A percentile compares a stretch with the other conserved stretches of the same genome.
phyloP scores from a whole-genome alignment of 352 stramenopile species.

The Hyaloperonospora brassicae region DNA sequence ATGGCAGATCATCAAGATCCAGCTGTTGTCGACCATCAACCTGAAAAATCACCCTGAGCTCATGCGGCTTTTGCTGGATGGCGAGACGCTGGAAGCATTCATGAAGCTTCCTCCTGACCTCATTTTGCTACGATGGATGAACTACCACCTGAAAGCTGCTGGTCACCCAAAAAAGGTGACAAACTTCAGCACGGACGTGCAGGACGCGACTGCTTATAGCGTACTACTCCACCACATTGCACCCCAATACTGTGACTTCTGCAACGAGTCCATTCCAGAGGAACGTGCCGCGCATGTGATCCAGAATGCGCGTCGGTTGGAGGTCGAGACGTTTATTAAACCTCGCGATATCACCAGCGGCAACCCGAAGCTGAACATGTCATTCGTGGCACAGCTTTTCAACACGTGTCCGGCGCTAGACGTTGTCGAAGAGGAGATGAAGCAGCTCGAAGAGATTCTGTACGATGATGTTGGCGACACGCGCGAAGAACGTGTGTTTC shows the following conservation, averaged over 20 bases:
- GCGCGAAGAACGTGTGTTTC: slow-evolving; percentile 84
- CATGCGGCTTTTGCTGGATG: slow-evolving; percentile 74
- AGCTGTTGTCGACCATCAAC: slow-evolving; percentile 88
- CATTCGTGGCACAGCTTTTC: slow-evolving; percentile 86
- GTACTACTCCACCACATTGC: slow-evolving; percentile 86
- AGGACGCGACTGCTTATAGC: slow-evolving; percentile 82
- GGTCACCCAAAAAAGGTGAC: slow-evolving; percentile 64
- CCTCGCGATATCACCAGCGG: slow-evolving; percentile 87
- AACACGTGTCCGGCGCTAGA: slow-evolving; percentile 86
- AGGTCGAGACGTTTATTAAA: slow-evolving; percentile 89
- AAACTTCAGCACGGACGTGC: slow-evolving; percentile 75
- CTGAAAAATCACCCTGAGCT: slow-evolving; percentile 90
- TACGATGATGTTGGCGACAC: slow-evolving; percentile 84
- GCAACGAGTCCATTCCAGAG: slow-evolving; percentile 39
- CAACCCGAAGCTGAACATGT: slow-evolving; percentile 90
- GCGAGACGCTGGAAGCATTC: slow-evolving; percentile 84
- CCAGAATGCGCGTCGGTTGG: slow-evolving; percentile 69
- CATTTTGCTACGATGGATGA: slow-evolving; percentile 91
- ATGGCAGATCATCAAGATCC: slow-evolving; percentile 93
- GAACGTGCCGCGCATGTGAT: slow-evolving; percentile 78
- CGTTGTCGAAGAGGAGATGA: slow-evolving; percentile 74
- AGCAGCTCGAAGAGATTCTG: slow-evolving; percentile 80
- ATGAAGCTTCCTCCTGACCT: slow-evolving; percentile 88
- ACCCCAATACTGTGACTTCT: slow-evolving; percentile 60
- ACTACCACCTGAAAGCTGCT: slow-evolving; percentile 86